Evolutionary conservation across 2,329 filamentous ascomycete species (phyloP), one percentile per base, ranked within the genome.

Genomic region (Exophiala oligosperma): DNA sequence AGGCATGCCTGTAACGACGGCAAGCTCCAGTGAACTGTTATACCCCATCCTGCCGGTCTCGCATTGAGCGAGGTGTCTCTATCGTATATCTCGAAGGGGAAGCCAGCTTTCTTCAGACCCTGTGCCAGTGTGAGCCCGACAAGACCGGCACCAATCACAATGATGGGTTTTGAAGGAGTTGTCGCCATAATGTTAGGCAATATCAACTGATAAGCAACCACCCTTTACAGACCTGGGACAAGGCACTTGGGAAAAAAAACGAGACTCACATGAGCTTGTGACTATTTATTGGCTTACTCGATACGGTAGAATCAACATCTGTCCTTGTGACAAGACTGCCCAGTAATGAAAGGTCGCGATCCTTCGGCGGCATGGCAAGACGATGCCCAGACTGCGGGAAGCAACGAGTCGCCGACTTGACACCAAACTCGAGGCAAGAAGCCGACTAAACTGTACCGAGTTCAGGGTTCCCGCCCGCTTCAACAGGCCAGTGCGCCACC

Each of bases 91-190:
- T 65, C 55, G 28, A 69, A 71, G 26, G 68, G 64, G 26, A 71
- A 69, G 12, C 63, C 63, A 50, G 62, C 60, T 41, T 63, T 63
- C 44, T 56, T 58, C n/a, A 64, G 54, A 4, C 56, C 60, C 52
- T 64, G 62, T 6, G 55, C 59, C 5, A 62, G 37, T 23, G 62
- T 40, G 23, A 64, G 57, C 21, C 61, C 62, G 14, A 52, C 61
- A 35, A 64, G 60, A 29, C 62, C 62, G 23, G 62, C 70, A 11
- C 73, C 73, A 23, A 72, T 66, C 41, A 75, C 74, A 65, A 69
- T 67, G 64, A 67, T 35, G 49, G 64, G 63, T 60, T 65, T 51
- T 12, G 46, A 48, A 21, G 32, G 17, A 24, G 48, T 51, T 3
- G 48, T 32, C n/a, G 48, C 48, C 32, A 51, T 51, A 4, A 7